A percentile compares a stretch with the other conserved stretches of the same genome.
These are phyloP conservation scores for Acanthochlamys bracteata DNA, from an alignment of 106 monocot species.

Conservation along the genomic window DNA sequence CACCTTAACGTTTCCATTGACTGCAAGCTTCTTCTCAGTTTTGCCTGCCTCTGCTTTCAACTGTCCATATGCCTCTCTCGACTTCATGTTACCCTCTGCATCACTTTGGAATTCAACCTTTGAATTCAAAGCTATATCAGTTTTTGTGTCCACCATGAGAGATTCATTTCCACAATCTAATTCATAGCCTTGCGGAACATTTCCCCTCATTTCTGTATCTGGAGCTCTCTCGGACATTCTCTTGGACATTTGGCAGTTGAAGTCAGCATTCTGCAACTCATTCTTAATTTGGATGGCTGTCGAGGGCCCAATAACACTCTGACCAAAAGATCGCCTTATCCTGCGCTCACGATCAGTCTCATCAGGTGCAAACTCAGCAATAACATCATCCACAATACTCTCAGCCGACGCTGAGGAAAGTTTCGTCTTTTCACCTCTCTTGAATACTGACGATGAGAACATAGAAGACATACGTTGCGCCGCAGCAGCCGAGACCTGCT, in stretches of 20 bases:
- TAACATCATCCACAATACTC: constrained; percentile 74
- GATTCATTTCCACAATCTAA: constrained; percentile 4
- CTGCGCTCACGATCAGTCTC: constrained; percentile 69
- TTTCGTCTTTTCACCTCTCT: constrained; percentile 50
- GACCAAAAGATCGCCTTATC: constrained; percentile 17
- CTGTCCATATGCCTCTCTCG: constrained; percentile 9
- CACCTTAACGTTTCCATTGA: constrained; percentile 56
- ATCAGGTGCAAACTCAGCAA: constrained; percentile 75
- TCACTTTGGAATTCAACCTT: background rate
- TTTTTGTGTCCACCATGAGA: constrained; percentile 4
- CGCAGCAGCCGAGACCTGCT: constrained; percentile 44
- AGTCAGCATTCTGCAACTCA: background rate
- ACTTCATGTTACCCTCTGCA: constrained; percentile 6
- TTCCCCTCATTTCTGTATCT: constrained; percentile 1
- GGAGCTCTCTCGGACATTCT: background rate
- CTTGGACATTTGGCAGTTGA: background rate
- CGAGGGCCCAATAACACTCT: too few relatives aligned
- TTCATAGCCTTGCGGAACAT: constrained; percentile 13
- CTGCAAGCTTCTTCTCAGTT: constrained; percentile 17
- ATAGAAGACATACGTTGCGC: constrained; percentile 74
- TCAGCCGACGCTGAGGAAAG: constrained; percentile 33
- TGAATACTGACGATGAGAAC: constrained; percentile 64
- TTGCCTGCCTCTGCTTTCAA: constrained; percentile 22
- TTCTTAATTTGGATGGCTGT: constrained; percentile 8
- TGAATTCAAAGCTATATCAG: constrained; percentile 7